phyloP scores from a whole-genome alignment of 2,329 filamentous ascomycete genomes.

The Ophiostoma australiae region DNA sequence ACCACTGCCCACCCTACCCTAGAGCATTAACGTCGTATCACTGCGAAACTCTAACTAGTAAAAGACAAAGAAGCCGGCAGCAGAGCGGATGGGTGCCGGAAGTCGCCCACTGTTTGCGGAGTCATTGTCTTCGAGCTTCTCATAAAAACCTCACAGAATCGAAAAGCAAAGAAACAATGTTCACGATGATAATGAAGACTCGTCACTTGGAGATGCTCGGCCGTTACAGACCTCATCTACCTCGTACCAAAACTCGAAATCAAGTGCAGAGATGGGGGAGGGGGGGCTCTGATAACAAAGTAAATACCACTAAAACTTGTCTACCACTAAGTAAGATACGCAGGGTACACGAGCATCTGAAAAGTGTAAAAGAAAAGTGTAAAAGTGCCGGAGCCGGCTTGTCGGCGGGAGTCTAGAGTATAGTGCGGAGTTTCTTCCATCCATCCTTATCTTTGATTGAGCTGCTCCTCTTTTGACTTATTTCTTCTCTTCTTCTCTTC shows the following conservation, averaged over 20 bases:
- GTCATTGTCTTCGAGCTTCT: background rate
- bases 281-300: constrained; percentile 3
- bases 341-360: background rate
- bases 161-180: too few species aligned
- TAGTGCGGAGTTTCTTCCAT: background rate
- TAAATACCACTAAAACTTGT: background rate
- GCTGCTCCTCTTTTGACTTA: background rate
- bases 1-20: background rate
- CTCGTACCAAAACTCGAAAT: background rate
- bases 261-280: background rate
- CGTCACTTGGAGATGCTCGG: too few species aligned
- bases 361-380: background rate
- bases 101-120: background rate
- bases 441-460: background rate
- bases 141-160: too few species aligned
- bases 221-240: too few species aligned
- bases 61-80: background rate
- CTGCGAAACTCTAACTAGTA: background rate
- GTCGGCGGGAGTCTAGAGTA: background rate
- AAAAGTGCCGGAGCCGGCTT: constrained; percentile 3
- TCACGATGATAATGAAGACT: too few species aligned
- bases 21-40: background rate
- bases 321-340: background rate
- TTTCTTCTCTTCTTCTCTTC: background rate
- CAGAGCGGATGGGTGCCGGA: background rate